Evolutionary conservation across 176 grass and related monocot genomes (phyloP), one percentile per base, ranked within the genome.

Genomic region (Lolium perenne): DNA sequence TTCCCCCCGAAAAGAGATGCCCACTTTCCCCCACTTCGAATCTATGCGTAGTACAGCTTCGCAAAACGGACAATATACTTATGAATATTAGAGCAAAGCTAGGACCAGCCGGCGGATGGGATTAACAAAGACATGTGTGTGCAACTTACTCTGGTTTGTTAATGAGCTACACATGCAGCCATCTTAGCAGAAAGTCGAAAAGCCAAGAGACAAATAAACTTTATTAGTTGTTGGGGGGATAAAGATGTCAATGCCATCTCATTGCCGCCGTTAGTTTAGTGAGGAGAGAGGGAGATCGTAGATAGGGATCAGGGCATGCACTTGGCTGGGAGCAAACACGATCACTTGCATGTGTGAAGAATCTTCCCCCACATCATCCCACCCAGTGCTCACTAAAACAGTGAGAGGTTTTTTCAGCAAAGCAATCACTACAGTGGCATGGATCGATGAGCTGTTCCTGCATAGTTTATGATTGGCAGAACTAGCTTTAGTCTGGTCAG

Each of bases 301-400:
- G 40, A 84, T 92, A 74, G 87, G 87, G 68, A 87, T 87, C 81
- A 81, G 69, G 57, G 61, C 80, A 71, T 25, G 41, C 73, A 79
- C 83, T 83, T 74, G 79, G 81, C 55, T 60, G 38, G 45, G 82
- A 41, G 49, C 58, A 79, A 68, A 84, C 79, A 92, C 87, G 77
- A 87, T 92, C 71, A 76, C 84, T 8, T 77, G 84, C 91, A 92
- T 92, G 84, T 92, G 91, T 87, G 84, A 87, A 82, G 87, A 92
- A 92, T 92, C 91, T 90, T 90, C 87, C 82, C 91, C 80, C 50
- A 32, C 85, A 66, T 80, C 85, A 50, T 45, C 83, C 25, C 46
- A 48, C 61, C 69, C 69, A 2, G 50, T 71, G 83, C 78, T 86
- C 70, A 51, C 68, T 74, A 67, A 43, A 79, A 62, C 8, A 62